phyloP scores from a whole-genome alignment of 106 monocot genomes.

The Iris macrosiphon region DNA sequence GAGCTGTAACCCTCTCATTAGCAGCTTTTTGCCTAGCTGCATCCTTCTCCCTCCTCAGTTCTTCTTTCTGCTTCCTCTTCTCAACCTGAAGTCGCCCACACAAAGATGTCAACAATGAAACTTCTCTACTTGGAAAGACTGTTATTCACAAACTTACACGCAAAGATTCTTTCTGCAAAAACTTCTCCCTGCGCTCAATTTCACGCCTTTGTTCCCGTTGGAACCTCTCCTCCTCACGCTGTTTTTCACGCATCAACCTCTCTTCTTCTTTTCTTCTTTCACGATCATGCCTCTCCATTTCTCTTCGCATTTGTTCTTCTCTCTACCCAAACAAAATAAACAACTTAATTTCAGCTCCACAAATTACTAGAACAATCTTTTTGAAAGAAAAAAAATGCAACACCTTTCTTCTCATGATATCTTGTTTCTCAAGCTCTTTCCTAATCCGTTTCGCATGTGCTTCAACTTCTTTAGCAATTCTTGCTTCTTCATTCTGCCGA shows the following conservation, averaged over 20 bases:
- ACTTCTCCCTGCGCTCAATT: constrained; percentile 77
- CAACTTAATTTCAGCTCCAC: too few relatives aligned
- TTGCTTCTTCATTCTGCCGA: constrained; percentile 72
- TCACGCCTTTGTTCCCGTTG: constrained; percentile 80
- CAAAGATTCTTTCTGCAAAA: constrained; percentile 65
- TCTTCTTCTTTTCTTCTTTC: constrained; percentile 98
- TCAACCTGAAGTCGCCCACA: constrained; percentile 54
- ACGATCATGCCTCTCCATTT: constrained; percentile 89
- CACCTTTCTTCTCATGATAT: constrained; percentile 91
- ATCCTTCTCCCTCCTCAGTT: constrained; percentile 78
- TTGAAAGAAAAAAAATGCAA: constrained; percentile 10
- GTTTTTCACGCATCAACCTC: constrained; percentile 83
- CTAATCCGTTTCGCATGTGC: constrained; percentile 89
- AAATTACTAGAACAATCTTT: too few relatives aligned
- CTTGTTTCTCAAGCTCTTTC: constrained; percentile 94
- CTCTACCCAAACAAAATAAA: constrained; percentile 41
- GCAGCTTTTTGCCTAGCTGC: constrained; percentile 90
- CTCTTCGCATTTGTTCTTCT: constrained; percentile 86
- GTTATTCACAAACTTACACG: constrained; percentile 34
- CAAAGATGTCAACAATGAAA: neutral
- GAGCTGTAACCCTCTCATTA: constrained; percentile 85
- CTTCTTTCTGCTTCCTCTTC: constrained; percentile 84
- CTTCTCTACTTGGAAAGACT: neutral
- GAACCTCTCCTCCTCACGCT: constrained; percentile 80
- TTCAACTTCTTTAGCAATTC: constrained; percentile 97